Conservation (phyloP, 345 rosid genomes). For the Geranium rotundifolium region DNA sequence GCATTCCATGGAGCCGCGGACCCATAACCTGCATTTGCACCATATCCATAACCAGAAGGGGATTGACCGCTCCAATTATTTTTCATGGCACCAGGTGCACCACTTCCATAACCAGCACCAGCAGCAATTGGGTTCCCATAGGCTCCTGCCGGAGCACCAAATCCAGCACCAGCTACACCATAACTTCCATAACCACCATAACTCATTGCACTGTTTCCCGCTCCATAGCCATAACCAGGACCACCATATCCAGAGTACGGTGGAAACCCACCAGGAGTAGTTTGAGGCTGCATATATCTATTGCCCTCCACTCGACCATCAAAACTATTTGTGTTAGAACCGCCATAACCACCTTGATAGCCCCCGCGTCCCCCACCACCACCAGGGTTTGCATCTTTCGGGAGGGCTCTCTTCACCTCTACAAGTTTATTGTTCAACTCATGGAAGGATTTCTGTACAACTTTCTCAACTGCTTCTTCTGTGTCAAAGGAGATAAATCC, state of each 20-base stretch:
- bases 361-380: conserved; percentile 57
- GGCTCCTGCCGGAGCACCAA: conserved; percentile 58
- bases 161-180: conserved; percentile 49
- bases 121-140: conserved; percentile 68
- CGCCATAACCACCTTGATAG: conserved; percentile 39
- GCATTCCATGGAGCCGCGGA: conserved; percentile 62
- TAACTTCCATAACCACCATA: conserved; percentile 69
- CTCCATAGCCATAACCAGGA: conserved; percentile 76
- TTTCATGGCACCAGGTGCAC: conserved; percentile 61
- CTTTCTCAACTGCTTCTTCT: conserved; percentile 89
- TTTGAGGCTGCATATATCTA: conserved; percentile 73
- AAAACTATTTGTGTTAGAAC: conserved; percentile 43
- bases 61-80: conserved; percentile 75
- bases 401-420: conserved; percentile 93
- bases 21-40: conserved; percentile 61
- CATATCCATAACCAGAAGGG: conserved; percentile 57
- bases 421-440: conserved; percentile 93
- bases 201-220: conserved; percentile 63
- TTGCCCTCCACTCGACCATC: conserved; percentile 78
- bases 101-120: conserved; percentile 69
- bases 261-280: conserved; percentile 51
- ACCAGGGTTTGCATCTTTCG: conserved; percentile 89
- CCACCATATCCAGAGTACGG: conserved; percentile 68
- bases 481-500: conserved; percentile 91
- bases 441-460: conserved; percentile 77